phyloP scores from a whole-genome alignment of 2,329 filamentous ascomycete genomes.

The Phoma sp. region DNA sequence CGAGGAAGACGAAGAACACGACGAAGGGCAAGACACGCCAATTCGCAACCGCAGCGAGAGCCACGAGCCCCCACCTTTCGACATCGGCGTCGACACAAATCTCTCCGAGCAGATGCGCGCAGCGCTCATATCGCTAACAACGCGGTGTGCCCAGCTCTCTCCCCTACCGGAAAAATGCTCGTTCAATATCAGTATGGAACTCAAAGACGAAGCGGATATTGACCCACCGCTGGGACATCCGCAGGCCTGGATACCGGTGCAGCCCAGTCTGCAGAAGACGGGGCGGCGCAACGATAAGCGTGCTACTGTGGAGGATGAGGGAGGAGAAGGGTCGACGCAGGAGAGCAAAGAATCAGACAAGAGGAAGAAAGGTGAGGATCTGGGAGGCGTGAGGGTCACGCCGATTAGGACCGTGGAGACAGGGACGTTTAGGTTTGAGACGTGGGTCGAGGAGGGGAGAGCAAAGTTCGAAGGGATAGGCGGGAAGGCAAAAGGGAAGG shows the following conservation, averaged over 20 bases:
- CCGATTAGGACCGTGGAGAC: conserved; percentile 70
- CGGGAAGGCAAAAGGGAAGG: background rate
- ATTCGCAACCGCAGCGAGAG: conserved; percentile 14
- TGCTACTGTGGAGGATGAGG: background rate
- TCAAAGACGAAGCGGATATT: conserved; percentile 66
- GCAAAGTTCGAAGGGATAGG: conserved; percentile 53
- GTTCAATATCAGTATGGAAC: conserved; percentile 78
- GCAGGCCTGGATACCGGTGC: conserved; percentile 68
- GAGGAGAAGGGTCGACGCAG: conserved; percentile 21
- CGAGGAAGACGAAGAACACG: conserved; percentile 8
- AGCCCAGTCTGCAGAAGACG: conserved; percentile 55
- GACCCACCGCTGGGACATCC: conserved; percentile 57
- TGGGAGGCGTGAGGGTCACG: conserved; percentile 63
- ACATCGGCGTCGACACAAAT: conserved; percentile 54
- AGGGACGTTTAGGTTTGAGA: conserved; percentile 71
- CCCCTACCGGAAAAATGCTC: conserved; percentile 71
- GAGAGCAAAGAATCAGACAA: conserved; percentile 21
- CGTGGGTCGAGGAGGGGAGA: conserved; percentile 73
- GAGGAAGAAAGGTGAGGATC: conserved; percentile 42
- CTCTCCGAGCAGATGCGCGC: conserved; percentile 77
- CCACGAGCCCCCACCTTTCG: conserved; percentile 23
- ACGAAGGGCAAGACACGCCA: conserved; percentile 2
- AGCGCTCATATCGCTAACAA: conserved; percentile 68
- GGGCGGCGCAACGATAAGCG: conserved; percentile 21
- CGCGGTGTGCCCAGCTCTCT: conserved; percentile 64